Conservation (phyloP, 495 filamentous ascomycete species). For the Bacidia rubella region DNA sequence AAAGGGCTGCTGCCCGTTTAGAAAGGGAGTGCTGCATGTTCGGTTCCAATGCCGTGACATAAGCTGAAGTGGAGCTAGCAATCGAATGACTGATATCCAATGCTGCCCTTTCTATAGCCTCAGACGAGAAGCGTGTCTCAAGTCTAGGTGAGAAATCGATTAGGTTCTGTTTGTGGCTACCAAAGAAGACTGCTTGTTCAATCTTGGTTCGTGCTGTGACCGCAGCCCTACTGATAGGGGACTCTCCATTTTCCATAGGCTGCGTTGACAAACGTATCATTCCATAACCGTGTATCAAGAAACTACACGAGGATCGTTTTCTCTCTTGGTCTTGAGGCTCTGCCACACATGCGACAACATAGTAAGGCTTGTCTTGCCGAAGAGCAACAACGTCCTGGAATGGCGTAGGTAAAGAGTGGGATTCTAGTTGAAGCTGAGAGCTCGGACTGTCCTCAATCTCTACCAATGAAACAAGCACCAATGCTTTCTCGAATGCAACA, state of each 20-base stretch:
- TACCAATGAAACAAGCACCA: constrained; percentile 60
- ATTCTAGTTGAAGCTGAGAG: constrained; percentile 54
- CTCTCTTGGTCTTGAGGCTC: constrained; percentile 29
- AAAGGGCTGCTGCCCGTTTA: constrained; percentile 51
- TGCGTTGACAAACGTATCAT: constrained; percentile 51
- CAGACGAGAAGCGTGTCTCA: constrained; percentile 45
- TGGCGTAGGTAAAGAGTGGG: constrained; percentile 37
- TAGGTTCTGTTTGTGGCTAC: constrained; percentile 62
- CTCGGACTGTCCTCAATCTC: constrained; percentile 47
- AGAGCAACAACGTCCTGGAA: constrained; percentile 83
- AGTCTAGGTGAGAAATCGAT: constrained; percentile 58
- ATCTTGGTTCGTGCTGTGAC: constrained; percentile 77
- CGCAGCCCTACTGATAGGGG: constrained; percentile 24
- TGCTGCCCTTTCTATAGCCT: constrained; percentile 67
- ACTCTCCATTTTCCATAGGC: constrained; percentile 20
- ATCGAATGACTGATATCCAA: constrained; percentile 69
- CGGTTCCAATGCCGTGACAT: constrained; percentile 54
- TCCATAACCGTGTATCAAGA: constrained; percentile 69
- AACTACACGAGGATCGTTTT: constrained; percentile 45
- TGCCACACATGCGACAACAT: constrained; percentile 31
- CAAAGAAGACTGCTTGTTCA: constrained; percentile 89
- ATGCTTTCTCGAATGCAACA: constrained; percentile 58
- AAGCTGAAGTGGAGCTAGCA: constrained; percentile 56
- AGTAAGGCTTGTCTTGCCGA: constrained; percentile 43
- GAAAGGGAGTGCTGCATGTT: constrained; percentile 72